Evolutionary conservation across 2,329 filamentous ascomycete species (phyloP).

Genomic region (Epichloe typhina): DNA sequence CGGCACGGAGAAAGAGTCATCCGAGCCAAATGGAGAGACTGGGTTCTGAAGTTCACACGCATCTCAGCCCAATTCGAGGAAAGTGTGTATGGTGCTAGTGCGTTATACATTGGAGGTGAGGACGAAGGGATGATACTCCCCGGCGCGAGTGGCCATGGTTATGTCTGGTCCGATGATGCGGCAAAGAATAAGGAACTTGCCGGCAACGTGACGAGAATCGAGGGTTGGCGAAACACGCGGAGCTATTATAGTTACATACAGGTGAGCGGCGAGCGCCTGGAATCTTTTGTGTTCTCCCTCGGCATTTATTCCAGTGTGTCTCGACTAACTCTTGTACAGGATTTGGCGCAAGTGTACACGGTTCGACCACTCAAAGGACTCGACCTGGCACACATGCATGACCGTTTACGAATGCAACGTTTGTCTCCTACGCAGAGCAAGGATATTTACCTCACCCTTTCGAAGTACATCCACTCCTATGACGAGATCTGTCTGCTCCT

Average conservation of each 20-base stretch:
- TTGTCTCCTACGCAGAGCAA: conserved; percentile 63
- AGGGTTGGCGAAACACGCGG: conserved; percentile 91
- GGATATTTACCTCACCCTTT: conserved; percentile 73
- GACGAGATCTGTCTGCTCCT: conserved; percentile 77
- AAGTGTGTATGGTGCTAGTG: conserved; percentile 83
- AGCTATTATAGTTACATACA: conserved; percentile 95
- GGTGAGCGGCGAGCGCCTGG: conserved; percentile 27
- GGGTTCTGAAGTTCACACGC: conserved; percentile 87
- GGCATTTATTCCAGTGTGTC: not conserved
- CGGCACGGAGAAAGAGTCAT: conserved; percentile 84
- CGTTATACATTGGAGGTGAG: conserved; percentile 71
- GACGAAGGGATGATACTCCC: conserved; percentile 48
- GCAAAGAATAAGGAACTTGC: conserved; percentile 75
- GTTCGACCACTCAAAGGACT: conserved; percentile 61
- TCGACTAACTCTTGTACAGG: conserved; percentile 26
- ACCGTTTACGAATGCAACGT: conserved; percentile 73
- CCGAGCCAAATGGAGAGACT: conserved; percentile 83
- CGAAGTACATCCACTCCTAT: conserved; percentile 63
- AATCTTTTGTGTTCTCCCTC: not conserved
- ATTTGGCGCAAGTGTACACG: conserved; percentile 51
- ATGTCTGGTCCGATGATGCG: conserved; percentile 81
- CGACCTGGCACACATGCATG: conserved; percentile 84
- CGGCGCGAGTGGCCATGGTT: conserved; percentile 69
- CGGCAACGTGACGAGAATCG: conserved; percentile 82
- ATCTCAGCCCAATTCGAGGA: conserved; percentile 93